Evolutionary conservation across 1,139 yeast species (phyloP), one percentile per base, ranked within the genome.

Genomic region (Yamadazyma atmosphaerica): DNA sequence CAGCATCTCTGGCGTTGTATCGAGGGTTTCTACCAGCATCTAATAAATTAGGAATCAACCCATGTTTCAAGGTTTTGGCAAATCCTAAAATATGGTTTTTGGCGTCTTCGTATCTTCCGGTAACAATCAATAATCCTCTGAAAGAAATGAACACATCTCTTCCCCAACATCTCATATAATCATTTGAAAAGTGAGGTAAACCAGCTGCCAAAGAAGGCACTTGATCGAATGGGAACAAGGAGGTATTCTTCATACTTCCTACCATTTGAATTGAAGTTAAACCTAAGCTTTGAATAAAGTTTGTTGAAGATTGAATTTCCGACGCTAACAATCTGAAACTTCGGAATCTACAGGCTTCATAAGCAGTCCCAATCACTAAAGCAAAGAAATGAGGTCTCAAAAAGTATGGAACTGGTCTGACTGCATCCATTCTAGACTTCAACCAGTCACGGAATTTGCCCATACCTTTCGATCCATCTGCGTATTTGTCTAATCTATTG

Each of bases 161-260:
- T 22, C 98, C 98, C 98, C 98, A 92, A 58, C 97, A 88, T 61
- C 98, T 76, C 96, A 90, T 89, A 60, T 86, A 89, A 50, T 84
- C 88, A 42, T 76, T 77, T 55, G 94, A 82, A 61, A 92, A 92
- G 63, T 90, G 97, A 2, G 98, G 98, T 43, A 92, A 73, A 0
- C 98, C 98, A 2, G 98, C 98, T 12, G 98, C 96, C 77, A 92
- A 71, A 33, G 88, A 78, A 2, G 95, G 86, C 11, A 81, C 76
- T 44, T 72, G 67, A 21, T 72, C 68, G 35, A 67, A 68, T 1
- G 98, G 95, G 22, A 72, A 66, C 40, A 92, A 70, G 0, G 96
- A 86, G 0, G 97, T 86, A 32, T 81, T 80, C 34, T 81, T 76
- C 76, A 85, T 78, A 29, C 49, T 58, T 0, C 96, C 95, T 34